Percentiles rank a stretch among this genome's conserved stretches.
phyloP scores from a whole-genome alignment of 805 yeast genomes.

The Clavispora fructus region DNA sequence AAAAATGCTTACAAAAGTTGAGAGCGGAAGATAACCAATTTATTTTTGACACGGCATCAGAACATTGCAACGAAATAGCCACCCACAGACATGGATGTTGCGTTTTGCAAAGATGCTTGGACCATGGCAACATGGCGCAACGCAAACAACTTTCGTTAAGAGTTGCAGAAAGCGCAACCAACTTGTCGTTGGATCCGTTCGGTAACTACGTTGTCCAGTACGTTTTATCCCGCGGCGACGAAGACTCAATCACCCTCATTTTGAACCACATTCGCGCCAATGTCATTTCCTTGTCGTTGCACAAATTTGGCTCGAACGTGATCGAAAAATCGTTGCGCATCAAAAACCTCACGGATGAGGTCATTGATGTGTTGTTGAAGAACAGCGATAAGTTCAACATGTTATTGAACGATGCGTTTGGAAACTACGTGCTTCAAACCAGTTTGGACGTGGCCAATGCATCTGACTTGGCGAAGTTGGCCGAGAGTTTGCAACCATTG shows the following conservation, averaged over 20 bases:
- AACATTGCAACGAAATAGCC: conserved; percentile 72
- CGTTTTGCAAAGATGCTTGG: conserved; percentile 91
- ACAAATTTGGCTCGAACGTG: conserved; percentile 58
- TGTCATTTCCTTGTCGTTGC: conserved; percentile 45
- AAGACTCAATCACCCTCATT: conserved; percentile 26
- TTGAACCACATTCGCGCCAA: conserved; percentile 32
- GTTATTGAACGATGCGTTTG: conserved; percentile 53
- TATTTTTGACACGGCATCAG: conserved; percentile 79
- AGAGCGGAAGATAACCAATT: conserved; percentile 70
- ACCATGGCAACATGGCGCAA: conserved; percentile 74
- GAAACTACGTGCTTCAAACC: conserved; percentile 57
- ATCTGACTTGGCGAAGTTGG: conserved; percentile 48
- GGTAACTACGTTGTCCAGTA: conserved; percentile 97
- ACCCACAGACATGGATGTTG: conserved; percentile 96
- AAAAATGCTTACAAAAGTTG: conserved; percentile 79
- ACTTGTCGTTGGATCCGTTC: conserved; percentile 82
- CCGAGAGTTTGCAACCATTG: conserved; percentile 63
- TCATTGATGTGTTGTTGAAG: conserved; percentile 39
- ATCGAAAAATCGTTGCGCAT: conserved; percentile 53
- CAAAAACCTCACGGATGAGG: conserved; percentile 39
- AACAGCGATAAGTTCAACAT: conserved; percentile 31
- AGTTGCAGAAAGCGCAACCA: conserved; percentile 64
- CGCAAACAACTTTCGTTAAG: conserved; percentile 59
- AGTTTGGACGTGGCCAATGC: conserved; percentile 51
- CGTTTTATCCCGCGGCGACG: conserved; percentile 54